Evolutionary conservation across 2,329 filamentous ascomycete species (phyloP).

Genomic region (Fusarium piperis): DNA sequence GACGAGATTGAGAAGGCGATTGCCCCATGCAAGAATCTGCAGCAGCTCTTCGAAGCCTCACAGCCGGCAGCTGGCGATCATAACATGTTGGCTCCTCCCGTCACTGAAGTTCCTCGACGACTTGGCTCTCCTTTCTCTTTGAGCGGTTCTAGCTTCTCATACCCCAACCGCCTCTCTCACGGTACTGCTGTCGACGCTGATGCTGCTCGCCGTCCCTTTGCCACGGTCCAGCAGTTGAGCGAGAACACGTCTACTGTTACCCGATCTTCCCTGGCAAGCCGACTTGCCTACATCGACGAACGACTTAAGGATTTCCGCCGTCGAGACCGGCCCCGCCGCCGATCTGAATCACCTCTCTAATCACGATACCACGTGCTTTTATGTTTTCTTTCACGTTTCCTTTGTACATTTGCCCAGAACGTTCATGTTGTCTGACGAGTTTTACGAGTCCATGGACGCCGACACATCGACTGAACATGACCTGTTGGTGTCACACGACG

Average conservation of each 20-base stretch:
- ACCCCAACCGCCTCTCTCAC: slow-evolving; percentile 66
- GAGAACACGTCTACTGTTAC: slow-evolving; percentile 49
- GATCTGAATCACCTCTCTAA: slow-evolving; percentile 62
- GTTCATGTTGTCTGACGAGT: slow-evolving; percentile 37
- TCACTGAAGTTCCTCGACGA: slow-evolving; percentile 54
- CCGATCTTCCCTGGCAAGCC: slow-evolving; percentile 58
- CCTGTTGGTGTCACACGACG: slow-evolving; percentile 22
- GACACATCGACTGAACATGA: slow-evolving; percentile 24
- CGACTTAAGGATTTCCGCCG: slow-evolving; percentile 64
- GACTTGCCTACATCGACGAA: slow-evolving; percentile 67
- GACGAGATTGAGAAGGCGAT: slow-evolving; percentile 51
- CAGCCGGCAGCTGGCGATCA: slow-evolving; percentile 30
- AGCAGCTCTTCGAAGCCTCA: slow-evolving; percentile 51
- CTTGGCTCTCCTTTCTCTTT: slow-evolving; percentile 69
- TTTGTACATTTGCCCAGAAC: slow-evolving; percentile 32
- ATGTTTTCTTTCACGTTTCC: slow-evolving; percentile 17
- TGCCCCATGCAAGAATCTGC: slow-evolving; percentile 54
- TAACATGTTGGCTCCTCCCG: slow-evolving; percentile 42
- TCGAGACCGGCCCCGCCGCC: slow-evolving; percentile 52
- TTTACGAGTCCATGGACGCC: slow-evolving; percentile 39
- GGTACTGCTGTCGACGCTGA: slow-evolving; percentile 56
- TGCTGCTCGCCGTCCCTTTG: slow-evolving; percentile 61
- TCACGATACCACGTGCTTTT: slow-evolving; percentile 6
- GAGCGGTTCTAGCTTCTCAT: slow-evolving; percentile 63
- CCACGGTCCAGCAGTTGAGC: slow-evolving; percentile 63